These are phyloP conservation scores for Dioszegia hungarica DNA, from an alignment of 768 basidiomycete genomes.

Conservation along the genomic window DNA sequence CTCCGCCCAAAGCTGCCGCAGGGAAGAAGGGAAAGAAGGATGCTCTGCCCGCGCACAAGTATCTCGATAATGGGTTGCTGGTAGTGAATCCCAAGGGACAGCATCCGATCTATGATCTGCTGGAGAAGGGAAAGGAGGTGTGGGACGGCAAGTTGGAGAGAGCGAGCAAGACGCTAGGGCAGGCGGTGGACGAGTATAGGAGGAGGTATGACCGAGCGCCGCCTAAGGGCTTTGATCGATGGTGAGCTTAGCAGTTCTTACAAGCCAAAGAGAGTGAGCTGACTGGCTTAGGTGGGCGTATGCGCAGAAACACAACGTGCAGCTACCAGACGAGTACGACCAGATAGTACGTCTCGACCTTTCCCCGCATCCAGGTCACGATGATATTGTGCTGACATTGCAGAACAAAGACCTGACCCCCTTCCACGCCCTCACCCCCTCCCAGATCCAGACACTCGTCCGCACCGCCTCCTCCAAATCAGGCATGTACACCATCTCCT, in stretches of 20 bases:
- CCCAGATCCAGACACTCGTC: slow-evolving; percentile 20
- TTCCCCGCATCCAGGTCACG: background rate
- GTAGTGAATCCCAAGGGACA: slow-evolving; percentile 22
- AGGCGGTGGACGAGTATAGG: slow-evolving; percentile 43
- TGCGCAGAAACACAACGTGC: slow-evolving; percentile 25
- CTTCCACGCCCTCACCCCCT: slow-evolving; percentile 33
- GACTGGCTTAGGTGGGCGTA: slow-evolving; percentile 27
- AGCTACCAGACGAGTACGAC: slow-evolving; percentile 46
- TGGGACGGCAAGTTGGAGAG: slow-evolving; percentile 34
- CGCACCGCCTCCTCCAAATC: slow-evolving; percentile 17
- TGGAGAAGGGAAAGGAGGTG: slow-evolving; percentile 20
- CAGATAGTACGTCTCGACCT: slow-evolving; percentile 37
- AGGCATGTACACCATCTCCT: slow-evolving; percentile 39
- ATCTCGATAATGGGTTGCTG: slow-evolving; percentile 27
- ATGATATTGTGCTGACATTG: background rate
- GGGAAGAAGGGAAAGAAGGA: background rate
- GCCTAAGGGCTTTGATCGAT: slow-evolving; percentile 42
- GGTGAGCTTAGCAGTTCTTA: slow-evolving; percentile 54
- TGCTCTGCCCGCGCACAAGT: slow-evolving; percentile 17
- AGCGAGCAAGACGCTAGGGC: slow-evolving; percentile 28
- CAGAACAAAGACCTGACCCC: slow-evolving; percentile 41
- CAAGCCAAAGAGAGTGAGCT: too few relatives aligned
- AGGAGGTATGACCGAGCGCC: slow-evolving; percentile 38
- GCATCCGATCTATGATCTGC: slow-evolving; percentile 43
- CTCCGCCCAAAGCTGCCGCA: background rate